Conservation (phyloP, 179 eudicot genomes). For the Beta macrorhiza region DNA sequence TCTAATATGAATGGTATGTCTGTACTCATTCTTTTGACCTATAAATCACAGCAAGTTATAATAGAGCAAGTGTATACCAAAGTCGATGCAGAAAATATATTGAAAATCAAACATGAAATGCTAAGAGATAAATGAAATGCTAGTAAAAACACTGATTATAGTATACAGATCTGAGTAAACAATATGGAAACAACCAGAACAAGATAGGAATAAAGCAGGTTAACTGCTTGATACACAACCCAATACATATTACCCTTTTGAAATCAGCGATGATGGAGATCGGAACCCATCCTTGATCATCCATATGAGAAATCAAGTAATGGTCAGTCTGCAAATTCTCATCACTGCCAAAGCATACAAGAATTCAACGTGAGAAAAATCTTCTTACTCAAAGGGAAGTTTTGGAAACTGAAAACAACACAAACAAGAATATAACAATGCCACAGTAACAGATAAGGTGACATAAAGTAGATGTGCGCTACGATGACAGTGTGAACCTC, state of each 20-base stretch:
- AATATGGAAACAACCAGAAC: slow-evolving; percentile 7
- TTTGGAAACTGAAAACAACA: background rate
- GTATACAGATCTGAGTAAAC: background rate
- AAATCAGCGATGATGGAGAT: slow-evolving; percentile 71
- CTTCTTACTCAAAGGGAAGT: background rate
- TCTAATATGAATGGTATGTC: slow-evolving; percentile 70
- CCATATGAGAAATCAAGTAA: slow-evolving; percentile 78
- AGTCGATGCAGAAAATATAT: background rate
- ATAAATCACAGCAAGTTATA: slow-evolving; percentile 26
- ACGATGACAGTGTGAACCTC: background rate
- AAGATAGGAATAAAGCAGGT: background rate
- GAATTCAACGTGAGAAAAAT: slow-evolving; percentile 19
- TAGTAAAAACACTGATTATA: background rate
- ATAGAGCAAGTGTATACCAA: background rate
- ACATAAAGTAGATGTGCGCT: background rate
- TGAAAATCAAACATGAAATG: background rate
- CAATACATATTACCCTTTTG: slow-evolving; percentile 57
- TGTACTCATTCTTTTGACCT: slow-evolving; percentile 80
- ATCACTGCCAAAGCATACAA: slow-evolving; percentile 62
- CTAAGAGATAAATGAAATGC: background rate
- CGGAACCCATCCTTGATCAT: slow-evolving; percentile 89
- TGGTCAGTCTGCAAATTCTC: slow-evolving; percentile 68
- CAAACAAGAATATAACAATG: background rate
- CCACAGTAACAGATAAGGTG: background rate
- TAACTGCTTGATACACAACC: background rate